Percentiles rank a stretch among this genome's conserved stretches.
These are phyloP conservation scores for Naematelia encephala DNA, from an alignment of 768 basidiomycete genomes.

Conservation along the genomic window DNA sequence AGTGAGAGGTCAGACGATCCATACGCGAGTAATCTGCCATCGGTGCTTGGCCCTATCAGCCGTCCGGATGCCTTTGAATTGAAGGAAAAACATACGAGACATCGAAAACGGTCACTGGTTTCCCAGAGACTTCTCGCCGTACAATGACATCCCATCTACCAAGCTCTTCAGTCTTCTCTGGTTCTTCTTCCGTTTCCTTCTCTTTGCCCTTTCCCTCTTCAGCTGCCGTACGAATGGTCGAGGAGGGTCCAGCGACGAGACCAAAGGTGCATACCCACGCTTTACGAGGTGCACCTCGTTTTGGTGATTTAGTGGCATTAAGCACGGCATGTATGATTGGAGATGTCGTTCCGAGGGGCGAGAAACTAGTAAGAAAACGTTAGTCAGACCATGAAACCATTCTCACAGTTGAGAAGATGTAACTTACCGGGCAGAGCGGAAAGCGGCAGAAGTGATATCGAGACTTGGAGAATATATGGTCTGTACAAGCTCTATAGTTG, in stretches of 20 bases:
- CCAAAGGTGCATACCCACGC: slow-evolving; percentile 36
- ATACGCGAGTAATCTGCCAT: slow-evolving; percentile 78
- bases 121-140: slow-evolving; percentile 69
- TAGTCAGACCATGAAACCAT: too few species aligned
- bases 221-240: slow-evolving; percentile 21
- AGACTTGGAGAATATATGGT: slow-evolving; percentile 42
- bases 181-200: slow-evolving; percentile 13
- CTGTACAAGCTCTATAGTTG: slow-evolving; percentile 24
- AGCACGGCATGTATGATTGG: slow-evolving; percentile 44
- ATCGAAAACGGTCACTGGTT: slow-evolving; percentile 81
- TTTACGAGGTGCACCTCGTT: slow-evolving; percentile 42
- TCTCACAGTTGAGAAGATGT: background rate
- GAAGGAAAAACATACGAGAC: slow-evolving; percentile 61
- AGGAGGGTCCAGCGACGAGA: slow-evolving; percentile 28
- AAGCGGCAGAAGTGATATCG: slow-evolving; percentile 37
- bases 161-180: slow-evolving; percentile 52
- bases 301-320: slow-evolving; percentile 35
- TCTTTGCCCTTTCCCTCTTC: slow-evolving; percentile 26
- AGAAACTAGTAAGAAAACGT: slow-evolving; percentile 11
- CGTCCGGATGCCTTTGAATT: background rate
- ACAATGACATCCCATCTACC: slow-evolving; percentile 69
- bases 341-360: slow-evolving; percentile 16
- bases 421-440: slow-evolving; percentile 47
- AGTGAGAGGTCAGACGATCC: slow-evolving; percentile 84
- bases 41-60: slow-evolving; percentile 56